Percentiles rank a stretch among this genome's conserved stretches.
Evolutionary conservation across 1,139 yeast species (phyloP).

Genomic region (Kodamaea alishanica): DNA sequence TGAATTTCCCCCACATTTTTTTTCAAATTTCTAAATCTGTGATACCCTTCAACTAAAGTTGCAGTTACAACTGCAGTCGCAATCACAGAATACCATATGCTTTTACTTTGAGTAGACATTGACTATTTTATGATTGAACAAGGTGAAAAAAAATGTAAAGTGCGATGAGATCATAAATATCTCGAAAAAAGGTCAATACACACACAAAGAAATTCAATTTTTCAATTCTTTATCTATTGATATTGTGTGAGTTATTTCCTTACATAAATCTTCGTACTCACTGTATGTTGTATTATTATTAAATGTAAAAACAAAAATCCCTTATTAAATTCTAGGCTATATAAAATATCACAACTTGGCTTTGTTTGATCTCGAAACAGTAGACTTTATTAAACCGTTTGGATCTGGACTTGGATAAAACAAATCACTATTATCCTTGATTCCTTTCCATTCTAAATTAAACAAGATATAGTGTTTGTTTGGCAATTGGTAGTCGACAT

Average conservation of each 20-base stretch:
- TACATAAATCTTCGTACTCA: no score
- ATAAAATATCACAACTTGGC: conserved; percentile 36
- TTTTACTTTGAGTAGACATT: conserved; percentile 2
- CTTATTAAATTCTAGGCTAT: no score
- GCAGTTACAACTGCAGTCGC: conserved; percentile 42
- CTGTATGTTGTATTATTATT: no score
- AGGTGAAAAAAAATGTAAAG: no score
- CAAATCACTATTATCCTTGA: conserved; percentile 72
- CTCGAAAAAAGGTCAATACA: no score
- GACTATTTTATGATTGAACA: neutral
- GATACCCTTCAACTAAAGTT: conserved; percentile 39
- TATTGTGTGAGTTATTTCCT: no score
- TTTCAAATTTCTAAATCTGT: conserved; percentile 22
- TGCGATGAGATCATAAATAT: no score
- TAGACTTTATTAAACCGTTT: conserved; percentile 82
- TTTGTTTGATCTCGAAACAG: conserved; percentile 61
- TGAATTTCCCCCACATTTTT: conserved; percentile 2
- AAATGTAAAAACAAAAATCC: no score
- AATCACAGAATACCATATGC: conserved; percentile 25
- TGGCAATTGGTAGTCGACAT: conserved; percentile 74
- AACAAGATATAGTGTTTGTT: conserved; percentile 85
- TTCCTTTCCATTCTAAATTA: conserved; percentile 81
- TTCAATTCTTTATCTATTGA: no score
- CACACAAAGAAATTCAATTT: no score
- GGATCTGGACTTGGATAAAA: conserved; percentile 92